Evolutionary conservation across 2,329 filamentous ascomycete genomes (phyloP).

Genomic region (Trichoderma guizhouense): DNA sequence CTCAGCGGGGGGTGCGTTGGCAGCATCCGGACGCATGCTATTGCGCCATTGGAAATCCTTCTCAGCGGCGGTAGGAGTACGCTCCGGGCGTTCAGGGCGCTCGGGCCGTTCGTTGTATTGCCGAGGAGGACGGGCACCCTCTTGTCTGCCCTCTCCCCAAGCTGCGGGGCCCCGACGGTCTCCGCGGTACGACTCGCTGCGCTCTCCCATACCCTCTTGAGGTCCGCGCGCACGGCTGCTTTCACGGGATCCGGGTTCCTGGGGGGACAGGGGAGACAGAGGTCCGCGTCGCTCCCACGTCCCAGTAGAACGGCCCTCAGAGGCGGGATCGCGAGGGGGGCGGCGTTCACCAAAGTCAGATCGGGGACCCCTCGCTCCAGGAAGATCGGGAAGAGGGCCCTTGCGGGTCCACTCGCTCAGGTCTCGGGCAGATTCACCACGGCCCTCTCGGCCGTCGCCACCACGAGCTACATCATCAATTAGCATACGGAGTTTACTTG

Average conservation of each 20-base stretch:
- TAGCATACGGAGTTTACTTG: background rate
- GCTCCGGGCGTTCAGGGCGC: constrained; percentile 50
- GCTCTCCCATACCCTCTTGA: constrained; percentile 52
- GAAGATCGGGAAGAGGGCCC: constrained; percentile 77
- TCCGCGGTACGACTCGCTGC: constrained; percentile 56
- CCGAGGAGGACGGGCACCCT: constrained; percentile 75
- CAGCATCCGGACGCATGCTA: constrained; percentile 81
- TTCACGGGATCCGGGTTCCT: constrained; percentile 54
- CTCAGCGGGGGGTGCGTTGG: constrained; percentile 60
- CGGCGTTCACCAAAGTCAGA: constrained; percentile 60
- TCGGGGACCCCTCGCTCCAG: constrained; percentile 48
- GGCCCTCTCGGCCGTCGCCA: constrained; percentile 52
- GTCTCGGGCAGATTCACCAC: constrained; percentile 66
- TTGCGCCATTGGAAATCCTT: constrained; percentile 90
- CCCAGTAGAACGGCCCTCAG: constrained; percentile 61
- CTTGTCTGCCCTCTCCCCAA: constrained; percentile 72
- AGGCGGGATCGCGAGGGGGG: constrained; percentile 59
- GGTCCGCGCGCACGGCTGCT: constrained; percentile 51
- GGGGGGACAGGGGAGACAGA: constrained; percentile 65
- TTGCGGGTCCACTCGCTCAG: constrained; percentile 90
- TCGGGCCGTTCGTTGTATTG: constrained; percentile 70
- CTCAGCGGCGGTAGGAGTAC: constrained; percentile 81
- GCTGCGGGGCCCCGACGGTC: constrained; percentile 67
- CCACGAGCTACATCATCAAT: constrained; percentile 67
- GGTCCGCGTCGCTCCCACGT: constrained; percentile 97